Evolutionary conservation across 192 early-diverging fungal genomes (phyloP), one percentile per base, ranked within the genome.

Genomic region (Rhizophagus clarus): DNA sequence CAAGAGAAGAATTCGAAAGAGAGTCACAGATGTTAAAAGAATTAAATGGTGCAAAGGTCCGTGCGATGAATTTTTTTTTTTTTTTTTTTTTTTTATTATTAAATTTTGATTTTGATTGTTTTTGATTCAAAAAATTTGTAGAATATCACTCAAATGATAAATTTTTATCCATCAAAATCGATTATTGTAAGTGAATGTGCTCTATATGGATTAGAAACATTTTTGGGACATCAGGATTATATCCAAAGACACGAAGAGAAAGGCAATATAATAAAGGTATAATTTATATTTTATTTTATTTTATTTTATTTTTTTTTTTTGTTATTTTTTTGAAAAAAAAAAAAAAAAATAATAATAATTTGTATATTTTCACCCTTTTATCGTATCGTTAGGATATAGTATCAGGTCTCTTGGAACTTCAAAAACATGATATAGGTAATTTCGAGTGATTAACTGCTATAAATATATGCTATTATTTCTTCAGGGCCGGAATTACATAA

Each of bases 101-200:
- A 56, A 56, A 22, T 20, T 56, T n/a, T n/a, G n/a, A n/a, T n/a
- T n/a, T n/a, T n/a, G n/a, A n/a, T n/a, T 56, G 6, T 2, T 56
- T 20, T 56, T 40, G 37, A 17, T 56, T 22, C 20, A 5, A 45
- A 45, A 56, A 56, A 7, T 40, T 5, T 22, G 17, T 64, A 64
- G 63, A 64, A 64, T 29, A 64, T 64, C 29, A 28, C 26, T 26
- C 63, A 64, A 64, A 64, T 64, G n/a, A 29, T 64, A 64, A 15
- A 7, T 28, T 11, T 10, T 28, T 10, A 26, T 29, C 14, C 63
- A 64, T 64, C 26, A 3, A 9, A 20, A 64, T 12, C 12, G 6
- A 29, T 64, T 28, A 20, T 28, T 64, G 63, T 64, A 14, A 14
- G 63, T 14, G 63, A 64, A 64, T 64, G 28, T 64, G 63, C 24